phyloP scores from a whole-genome alignment of 176 grass and related monocot species.

The Eleusine indica region DNA sequence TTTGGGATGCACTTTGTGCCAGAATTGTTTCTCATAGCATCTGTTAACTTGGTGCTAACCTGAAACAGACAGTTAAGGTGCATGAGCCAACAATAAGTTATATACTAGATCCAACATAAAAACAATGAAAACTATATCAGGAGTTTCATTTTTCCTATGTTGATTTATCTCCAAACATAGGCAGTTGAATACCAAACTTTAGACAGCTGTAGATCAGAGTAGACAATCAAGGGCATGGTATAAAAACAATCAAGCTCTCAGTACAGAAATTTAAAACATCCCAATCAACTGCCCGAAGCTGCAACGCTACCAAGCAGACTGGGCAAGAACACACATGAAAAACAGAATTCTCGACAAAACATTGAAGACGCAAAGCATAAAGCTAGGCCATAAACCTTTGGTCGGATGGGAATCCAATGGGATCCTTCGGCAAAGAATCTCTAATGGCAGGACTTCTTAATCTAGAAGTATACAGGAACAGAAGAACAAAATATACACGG shows the following conservation, averaged over 20 bases:
- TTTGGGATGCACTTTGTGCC: slow-evolving; percentile 22
- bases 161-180: not conserved
- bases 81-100: slow-evolving; percentile 7
- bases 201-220: too few species aligned
- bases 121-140: slow-evolving; percentile 2
- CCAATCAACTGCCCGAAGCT: not conserved
- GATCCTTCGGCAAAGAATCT: not conserved
- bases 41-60: slow-evolving; percentile 39
- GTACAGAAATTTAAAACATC: not conserved
- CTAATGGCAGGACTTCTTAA: not conserved
- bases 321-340: not conserved
- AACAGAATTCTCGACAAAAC: not conserved
- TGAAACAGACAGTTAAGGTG: slow-evolving; percentile 19
- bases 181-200: not conserved
- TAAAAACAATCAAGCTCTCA: not conserved
- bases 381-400: not conserved
- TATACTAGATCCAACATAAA: not conserved
- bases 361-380: not conserved
- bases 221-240: not conserved
- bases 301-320: not conserved
- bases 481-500: not conserved
- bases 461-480: not conserved
- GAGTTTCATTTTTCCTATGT: not conserved
- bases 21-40: slow-evolving; percentile 35
- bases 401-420: not conserved